Evolutionary conservation across 2,329 filamentous ascomycete genomes (phyloP).

Genomic region (Trichophyton benhamiae): DNA sequence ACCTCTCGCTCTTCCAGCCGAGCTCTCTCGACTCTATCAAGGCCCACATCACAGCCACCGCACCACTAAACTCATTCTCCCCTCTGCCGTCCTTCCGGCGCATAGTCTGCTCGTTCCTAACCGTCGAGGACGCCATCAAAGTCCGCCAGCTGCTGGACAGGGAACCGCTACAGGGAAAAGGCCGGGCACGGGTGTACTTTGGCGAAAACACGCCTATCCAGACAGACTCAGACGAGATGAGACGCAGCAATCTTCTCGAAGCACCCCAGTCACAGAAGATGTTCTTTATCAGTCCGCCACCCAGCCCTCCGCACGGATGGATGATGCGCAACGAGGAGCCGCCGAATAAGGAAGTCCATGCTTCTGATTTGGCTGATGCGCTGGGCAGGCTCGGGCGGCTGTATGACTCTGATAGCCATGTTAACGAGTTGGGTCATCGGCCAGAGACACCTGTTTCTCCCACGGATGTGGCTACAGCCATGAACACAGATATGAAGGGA

Average conservation of each 20-base stretch:
- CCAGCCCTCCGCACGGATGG: conserved; percentile 53
- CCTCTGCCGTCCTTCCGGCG: conserved; percentile 39
- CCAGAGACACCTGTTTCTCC: conserved; percentile 16
- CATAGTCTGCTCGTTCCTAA: conserved; percentile 39
- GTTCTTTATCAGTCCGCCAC: conserved; percentile 55
- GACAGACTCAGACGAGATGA: conserved; percentile 33
- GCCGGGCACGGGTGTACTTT: conserved; percentile 26
- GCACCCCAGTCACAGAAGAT: conserved; percentile 48
- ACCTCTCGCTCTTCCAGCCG: conserved; percentile 37
- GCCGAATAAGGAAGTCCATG: conserved; percentile 54
- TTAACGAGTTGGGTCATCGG: conserved; percentile 14
- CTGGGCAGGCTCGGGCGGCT: conserved; percentile 40
- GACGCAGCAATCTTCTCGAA: conserved; percentile 37
- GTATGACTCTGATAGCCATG: conserved; percentile 10
- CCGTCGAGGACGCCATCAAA: conserved; percentile 30
- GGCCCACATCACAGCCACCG: conserved; percentile 30
- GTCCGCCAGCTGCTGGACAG: conserved; percentile 34
- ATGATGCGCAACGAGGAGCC: conserved; percentile 50
- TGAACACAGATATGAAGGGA: conserved; percentile 2
- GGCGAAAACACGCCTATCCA: conserved; percentile 29
- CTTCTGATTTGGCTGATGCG: conserved; percentile 47
- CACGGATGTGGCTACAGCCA: conserved; percentile 8
- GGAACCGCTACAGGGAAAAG: conserved; percentile 21
- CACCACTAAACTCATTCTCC: conserved; percentile 39
- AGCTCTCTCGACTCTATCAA: conserved; percentile 33